Evolutionary conservation across 1,284 basidiomycete species (phyloP).

Genomic region (Tausonia pullulans): DNA sequence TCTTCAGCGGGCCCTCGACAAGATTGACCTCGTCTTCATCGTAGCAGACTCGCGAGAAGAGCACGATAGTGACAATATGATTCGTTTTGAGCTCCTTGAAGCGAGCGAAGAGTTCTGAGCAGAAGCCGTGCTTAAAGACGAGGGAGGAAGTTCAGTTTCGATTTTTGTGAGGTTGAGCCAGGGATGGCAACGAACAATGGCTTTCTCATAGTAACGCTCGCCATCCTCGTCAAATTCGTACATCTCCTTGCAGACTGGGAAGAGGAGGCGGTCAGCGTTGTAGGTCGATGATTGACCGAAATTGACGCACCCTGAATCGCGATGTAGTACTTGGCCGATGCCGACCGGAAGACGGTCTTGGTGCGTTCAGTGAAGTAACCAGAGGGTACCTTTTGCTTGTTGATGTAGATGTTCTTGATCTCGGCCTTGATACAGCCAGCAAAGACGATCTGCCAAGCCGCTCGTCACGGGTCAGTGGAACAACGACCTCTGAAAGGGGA

Average conservation of each 20-base stretch:
- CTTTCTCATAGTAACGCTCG: constrained; percentile 90
- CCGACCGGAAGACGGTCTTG: constrained; percentile 78
- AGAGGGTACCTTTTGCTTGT: constrained; percentile 57
- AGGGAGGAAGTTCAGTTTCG: background rate
- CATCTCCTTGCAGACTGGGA: constrained; percentile 89
- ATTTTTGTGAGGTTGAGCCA: background rate
- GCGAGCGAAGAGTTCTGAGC: constrained; percentile 68
- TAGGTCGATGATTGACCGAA: background rate
- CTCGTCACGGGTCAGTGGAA: background rate
- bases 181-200: constrained; percentile 41
- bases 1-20: constrained; percentile 47
- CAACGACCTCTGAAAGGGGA: constrained; percentile 5
- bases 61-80: constrained; percentile 85
- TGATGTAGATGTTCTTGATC: constrained; percentile 61
- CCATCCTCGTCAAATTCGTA: constrained; percentile 98
- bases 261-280: constrained; percentile 50
- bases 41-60: constrained; percentile 90
- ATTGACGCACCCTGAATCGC: background rate
- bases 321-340: constrained; percentile 66
- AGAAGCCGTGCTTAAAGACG: constrained; percentile 42
- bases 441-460: constrained; percentile 24
- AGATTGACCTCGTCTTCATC: constrained; percentile 69
- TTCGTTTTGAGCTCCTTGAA: constrained; percentile 78
- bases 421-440: constrained; percentile 61
- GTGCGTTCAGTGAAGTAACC: constrained; percentile 72